Evolutionary conservation across 1,284 basidiomycete genomes (phyloP).

Genomic region (Cystobasidiaceae sp.): DNA sequence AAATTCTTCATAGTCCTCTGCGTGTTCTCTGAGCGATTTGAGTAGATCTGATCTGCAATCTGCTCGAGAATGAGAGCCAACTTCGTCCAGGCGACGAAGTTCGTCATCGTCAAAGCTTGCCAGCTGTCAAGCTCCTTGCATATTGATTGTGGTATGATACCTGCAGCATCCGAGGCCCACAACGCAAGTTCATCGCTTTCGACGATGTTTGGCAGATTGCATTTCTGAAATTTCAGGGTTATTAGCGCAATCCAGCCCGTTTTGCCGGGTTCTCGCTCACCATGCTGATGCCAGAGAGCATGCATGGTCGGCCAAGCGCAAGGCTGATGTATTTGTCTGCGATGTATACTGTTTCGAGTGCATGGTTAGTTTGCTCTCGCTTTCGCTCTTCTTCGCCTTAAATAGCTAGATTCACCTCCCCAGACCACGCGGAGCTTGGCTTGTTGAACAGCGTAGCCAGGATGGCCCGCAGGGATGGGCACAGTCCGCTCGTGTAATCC

Average conservation of each 20-base stretch:
- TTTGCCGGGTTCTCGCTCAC: background rate
- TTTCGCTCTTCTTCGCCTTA: background rate
- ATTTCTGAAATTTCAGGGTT: background rate
- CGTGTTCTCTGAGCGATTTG: background rate
- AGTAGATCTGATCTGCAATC: background rate
- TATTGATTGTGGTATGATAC: background rate
- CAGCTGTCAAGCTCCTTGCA: background rate
- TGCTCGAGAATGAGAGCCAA: background rate
- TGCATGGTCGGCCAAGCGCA: background rate
- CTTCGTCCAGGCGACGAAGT: background rate
- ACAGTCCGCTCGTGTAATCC: background rate
- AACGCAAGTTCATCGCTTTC: background rate
- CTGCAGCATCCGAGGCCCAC: background rate
- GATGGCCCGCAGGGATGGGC: background rate
- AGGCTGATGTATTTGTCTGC: background rate
- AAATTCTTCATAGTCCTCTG: too few species aligned
- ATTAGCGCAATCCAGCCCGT: background rate
- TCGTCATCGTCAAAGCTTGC: background rate
- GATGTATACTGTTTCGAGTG: background rate
- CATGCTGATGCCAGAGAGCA: background rate
- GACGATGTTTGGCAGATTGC: background rate
- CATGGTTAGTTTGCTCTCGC: background rate
- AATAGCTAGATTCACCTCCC: background rate
- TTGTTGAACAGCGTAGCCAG: background rate
- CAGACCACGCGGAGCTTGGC: background rate